A percentile compares a stretch with the other conserved stretches of the same genome.
These are phyloP conservation scores for Monosporascus sp. DNA, from an alignment of 2,329 filamentous ascomycete species.

Conservation along the genomic window DNA sequence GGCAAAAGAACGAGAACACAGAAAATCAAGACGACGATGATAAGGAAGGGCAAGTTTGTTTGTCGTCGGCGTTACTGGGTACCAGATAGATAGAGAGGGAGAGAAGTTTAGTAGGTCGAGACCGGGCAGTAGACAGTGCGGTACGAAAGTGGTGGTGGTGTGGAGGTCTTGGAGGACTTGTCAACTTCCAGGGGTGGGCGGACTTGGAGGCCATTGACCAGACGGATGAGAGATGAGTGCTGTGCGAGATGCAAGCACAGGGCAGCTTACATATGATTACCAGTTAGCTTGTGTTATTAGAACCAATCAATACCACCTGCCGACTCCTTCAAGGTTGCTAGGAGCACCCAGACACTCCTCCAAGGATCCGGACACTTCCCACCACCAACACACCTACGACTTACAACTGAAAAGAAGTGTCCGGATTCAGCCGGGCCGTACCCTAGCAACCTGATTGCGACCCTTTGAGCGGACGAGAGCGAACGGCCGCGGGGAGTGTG, in stretches of 20 bases:
- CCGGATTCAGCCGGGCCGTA: too few relatives aligned
- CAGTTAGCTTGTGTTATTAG: not conserved
- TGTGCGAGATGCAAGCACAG: not conserved
- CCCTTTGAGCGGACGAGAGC: too few relatives aligned
- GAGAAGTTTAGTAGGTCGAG: not conserved
- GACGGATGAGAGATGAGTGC: not conserved
- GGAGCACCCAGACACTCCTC: too few relatives aligned
- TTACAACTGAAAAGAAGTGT: too few relatives aligned
- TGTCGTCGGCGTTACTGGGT: not conserved
- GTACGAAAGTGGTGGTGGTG: not conserved
- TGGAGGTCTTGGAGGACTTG: not conserved
- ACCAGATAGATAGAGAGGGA: not conserved
- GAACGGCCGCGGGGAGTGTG: too few relatives aligned
- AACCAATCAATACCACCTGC: too few relatives aligned
- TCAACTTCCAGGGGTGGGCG: not conserved
- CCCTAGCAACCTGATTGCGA: too few relatives aligned
- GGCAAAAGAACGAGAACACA: not conserved
- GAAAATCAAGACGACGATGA: not conserved
- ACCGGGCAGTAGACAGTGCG: not conserved
- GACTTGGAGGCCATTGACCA: too few relatives aligned
- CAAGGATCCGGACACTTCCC: too few relatives aligned
- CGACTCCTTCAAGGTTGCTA: too few relatives aligned
- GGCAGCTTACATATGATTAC: not conserved
- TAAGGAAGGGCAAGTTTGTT: not conserved
- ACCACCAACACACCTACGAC: too few relatives aligned